Evolutionary conservation across 805 yeast species (phyloP), one percentile per base, ranked within the genome.

Genomic region (Blastobotrys terrestris): DNA sequence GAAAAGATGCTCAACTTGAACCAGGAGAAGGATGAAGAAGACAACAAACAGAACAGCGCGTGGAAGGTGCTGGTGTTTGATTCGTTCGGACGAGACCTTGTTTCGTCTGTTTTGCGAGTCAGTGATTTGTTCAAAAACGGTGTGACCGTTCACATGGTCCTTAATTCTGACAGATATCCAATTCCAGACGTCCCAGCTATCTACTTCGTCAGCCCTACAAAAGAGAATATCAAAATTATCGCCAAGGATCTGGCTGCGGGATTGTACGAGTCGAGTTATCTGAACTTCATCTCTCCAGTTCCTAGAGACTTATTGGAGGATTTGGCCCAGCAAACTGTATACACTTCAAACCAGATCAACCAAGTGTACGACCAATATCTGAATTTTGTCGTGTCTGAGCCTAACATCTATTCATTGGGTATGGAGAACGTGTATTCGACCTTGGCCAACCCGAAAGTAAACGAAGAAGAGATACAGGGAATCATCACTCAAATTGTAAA

Each of bases 341-440:
- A 81, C 14, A 84, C 84, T 58, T 77, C 92, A 1, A 75, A 74
- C 55, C 80, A 80, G 61, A 85, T 94, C 53, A 79, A 84, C 58
- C 98, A 92, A 67, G 95, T 94, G 3, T 94, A 75, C 69, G 99
- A 94, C 68, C 99, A 94, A 69, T 94, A 91, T 69, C 74, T 92
- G 57, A 91, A 92, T 69, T 94, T 88, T 65, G 75, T 89, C 7
- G 97, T 92, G 19, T 86, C 97, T 1, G 99, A 94, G 66, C 95
- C 96, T 19, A 86, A 88, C 63, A 73, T 94, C 41, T 94, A 91
- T 66, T 84, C 92, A 13, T 73, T 94, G 51, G 95, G 88, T 52
- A 63, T 85, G 53, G 75, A 79, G 1, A 68, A 77, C 22, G 80
- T 85, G 2, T 94, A 87, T 69, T 77, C 84, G 5, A 70, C 75